Evolutionary conservation across 2,329 filamentous ascomycete species (phyloP), one percentile per base, ranked within the genome.

Genomic region (Fusarium palustre): DNA sequence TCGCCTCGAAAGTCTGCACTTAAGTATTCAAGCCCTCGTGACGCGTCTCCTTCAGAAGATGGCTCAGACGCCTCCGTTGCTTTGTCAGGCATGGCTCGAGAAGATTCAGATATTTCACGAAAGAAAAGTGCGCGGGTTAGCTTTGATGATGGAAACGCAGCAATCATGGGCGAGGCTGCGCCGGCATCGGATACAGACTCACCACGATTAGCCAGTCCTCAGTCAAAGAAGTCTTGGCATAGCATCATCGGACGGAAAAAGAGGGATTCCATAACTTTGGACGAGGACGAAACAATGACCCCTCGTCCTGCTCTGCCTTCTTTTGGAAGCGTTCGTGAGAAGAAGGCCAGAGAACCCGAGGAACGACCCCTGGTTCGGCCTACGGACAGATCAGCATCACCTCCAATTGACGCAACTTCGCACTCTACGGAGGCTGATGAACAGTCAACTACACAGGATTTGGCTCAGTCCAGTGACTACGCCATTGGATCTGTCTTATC

Each of bases 1-100:
- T 94, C 92, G 0, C 92, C 92, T 12, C 88, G 89, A 46, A 95
- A 95, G 76, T 93, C 92, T 2, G 92, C 91, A 3, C 75, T 94
- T 66, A 94, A 94, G 76, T 84, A 89, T 15, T 71, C 75, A 2
- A 88, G 87, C 49, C 85, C 88, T 59, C 74, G 86, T 72, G 81
- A 84, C 67, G 72, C 82, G 34, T 85, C 88, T 55, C 83, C 88
- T 47, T 80, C 85, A 47, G 81, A 84, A 68, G 79, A 83, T 59
- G 74, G 81, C 25, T 86, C 85, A 5, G 85, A 84, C 70, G 78
- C 76, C 43, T 84, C 82, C 1, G 72, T 66, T 42, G 76, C 72
- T 46, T 70, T 58, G 28, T 68, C 70, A 34, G 75, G 73, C 15
- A 69, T 73, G 18, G 71, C 62, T 7, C 73, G 75, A 9, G 81